Percentiles rank a stretch among this genome's conserved stretches.
phyloP scores from a whole-genome alignment of 2,329 filamentous ascomycete genomes.

The Ramularia endophylla region DNA sequence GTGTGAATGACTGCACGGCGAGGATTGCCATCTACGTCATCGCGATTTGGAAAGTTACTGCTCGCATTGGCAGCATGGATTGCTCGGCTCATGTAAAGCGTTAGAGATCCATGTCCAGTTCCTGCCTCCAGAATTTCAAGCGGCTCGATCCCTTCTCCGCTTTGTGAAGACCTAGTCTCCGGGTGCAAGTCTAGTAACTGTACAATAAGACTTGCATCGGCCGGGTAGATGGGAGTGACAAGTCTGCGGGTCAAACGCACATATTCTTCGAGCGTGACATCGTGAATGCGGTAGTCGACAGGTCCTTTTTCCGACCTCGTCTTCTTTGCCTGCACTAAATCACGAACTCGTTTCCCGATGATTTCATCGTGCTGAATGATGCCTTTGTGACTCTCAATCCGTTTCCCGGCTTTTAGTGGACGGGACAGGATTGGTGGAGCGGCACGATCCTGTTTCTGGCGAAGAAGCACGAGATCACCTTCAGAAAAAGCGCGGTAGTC shows the following conservation, averaged over 20 bases:
- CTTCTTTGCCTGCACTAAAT: slow-evolving; percentile 49
- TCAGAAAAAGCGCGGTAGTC: slow-evolving; percentile 15
- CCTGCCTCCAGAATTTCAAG: slow-evolving; percentile 78
- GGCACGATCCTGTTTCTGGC: slow-evolving; percentile 32
- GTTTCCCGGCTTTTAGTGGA: slow-evolving; percentile 30
- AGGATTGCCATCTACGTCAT: slow-evolving; percentile 19
- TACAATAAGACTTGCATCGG: slow-evolving; percentile 69
- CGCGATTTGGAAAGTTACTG: slow-evolving; percentile 33
- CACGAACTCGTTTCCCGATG: slow-evolving; percentile 57
- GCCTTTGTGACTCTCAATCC: slow-evolving; percentile 43
- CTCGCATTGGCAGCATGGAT: slow-evolving; percentile 65
- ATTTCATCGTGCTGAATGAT: slow-evolving; percentile 49
- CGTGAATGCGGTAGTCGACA: slow-evolving; percentile 50
- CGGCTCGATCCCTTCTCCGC: slow-evolving; percentile 26
- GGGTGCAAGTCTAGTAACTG: slow-evolving; percentile 70
- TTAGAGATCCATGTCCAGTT: slow-evolving; percentile 77
- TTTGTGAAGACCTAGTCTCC: slow-evolving; percentile 28
- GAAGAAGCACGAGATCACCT: slow-evolving; percentile 36
- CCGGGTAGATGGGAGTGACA: slow-evolving; percentile 75
- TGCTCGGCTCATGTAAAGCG: slow-evolving; percentile 67
- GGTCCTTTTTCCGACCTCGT: slow-evolving; percentile 21
- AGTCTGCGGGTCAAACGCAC: slow-evolving; percentile 59
- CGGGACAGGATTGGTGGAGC: slow-evolving; percentile 36
- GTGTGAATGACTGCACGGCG: slow-evolving; percentile 69
- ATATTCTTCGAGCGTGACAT: slow-evolving; percentile 68